Evolutionary conservation across 352 stramenopile genomes (phyloP), one percentile per base, ranked within the genome.

Genomic region (Globisporangium barbulae): DNA sequence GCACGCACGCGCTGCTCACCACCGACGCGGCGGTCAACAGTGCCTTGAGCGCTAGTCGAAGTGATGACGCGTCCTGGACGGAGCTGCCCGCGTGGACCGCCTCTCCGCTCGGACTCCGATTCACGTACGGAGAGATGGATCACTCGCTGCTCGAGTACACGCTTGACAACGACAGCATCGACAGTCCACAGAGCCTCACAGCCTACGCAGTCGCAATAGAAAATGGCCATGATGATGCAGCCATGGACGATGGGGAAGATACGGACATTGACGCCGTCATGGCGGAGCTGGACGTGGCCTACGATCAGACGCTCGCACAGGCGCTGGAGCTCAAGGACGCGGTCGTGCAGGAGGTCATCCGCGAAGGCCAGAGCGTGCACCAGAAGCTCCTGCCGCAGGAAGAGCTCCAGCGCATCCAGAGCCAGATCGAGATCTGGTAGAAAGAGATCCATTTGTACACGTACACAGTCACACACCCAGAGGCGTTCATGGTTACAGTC

Each of bases 341-440:
- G 2, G 78, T 93, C 12, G 58, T 73, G 53, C 72, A 84, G 41
- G 68, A 93, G 21, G 73, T 83, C 19, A 65, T 84, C 22, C 75
- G 71, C 25, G 69, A 79, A 53, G 78, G 70, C 21, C 64, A 71
- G 44, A 79, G 72, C 45, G 68, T 63, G 7, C 74, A 76, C 30
- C 72, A 71, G n/a, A 75, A 73, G 49, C 72, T 91, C 7, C 58
- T 93, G 22, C 81, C 81, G 5, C 79, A 80, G 58, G 73, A 89
- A 60, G 83, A 93, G 67, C 78, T 93, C 25, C 68, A 87, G 56
- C 83, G 83, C 47, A 91, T 93, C 60, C 81, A 90, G 47, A 78
- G 75, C 28, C 64, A 91, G 69, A 91, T 93, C 63, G 83, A 93
- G 68, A 89, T 93, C 62, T 93, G 83, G 83, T 91, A 69, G 35